A percentile compares a stretch with the other conserved stretches of the same genome.
Evolutionary conservation across 2,329 filamentous ascomycete genomes (phyloP).

Genomic region (Davidsoniella australis): DNA sequence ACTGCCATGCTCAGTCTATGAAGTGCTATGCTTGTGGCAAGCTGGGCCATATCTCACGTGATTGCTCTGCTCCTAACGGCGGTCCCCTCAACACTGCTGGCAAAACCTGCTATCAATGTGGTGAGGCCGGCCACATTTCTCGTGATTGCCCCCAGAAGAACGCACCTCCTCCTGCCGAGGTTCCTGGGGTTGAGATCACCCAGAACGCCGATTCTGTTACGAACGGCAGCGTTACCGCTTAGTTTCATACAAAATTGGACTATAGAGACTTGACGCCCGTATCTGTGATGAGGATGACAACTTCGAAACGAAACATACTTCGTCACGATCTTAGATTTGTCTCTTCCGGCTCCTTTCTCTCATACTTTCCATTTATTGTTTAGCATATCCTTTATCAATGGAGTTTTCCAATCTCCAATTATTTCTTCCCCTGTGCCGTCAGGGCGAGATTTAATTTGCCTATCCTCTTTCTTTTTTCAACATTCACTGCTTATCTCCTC

Average conservation of each 20-base stretch:
- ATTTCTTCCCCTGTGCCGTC: neutral
- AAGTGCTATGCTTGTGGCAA: slow-evolving; percentile 97
- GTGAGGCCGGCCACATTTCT: slow-evolving; percentile 88
- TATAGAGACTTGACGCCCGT: neutral
- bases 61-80: slow-evolving; percentile 93
- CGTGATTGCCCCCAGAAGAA: slow-evolving; percentile 75
- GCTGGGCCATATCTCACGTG: slow-evolving; percentile 78
- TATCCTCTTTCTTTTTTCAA: slow-evolving; percentile 6
- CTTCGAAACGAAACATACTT: too few relatives aligned
- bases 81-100: slow-evolving; percentile 88
- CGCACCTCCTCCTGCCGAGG: slow-evolving; percentile 15
- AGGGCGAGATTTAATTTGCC: neutral
- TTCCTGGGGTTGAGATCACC: slow-evolving; percentile 26
- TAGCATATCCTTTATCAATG: slow-evolving; percentile 1
- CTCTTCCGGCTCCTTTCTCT: neutral
- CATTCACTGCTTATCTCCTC: slow-evolving; percentile 1
- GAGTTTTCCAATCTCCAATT: slow-evolving; percentile 5
- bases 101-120: slow-evolving; percentile 98
- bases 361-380: neutral
- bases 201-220: slow-evolving; percentile 23
- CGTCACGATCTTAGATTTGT: too few relatives aligned
- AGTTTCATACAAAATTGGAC: neutral
- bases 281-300: neutral
- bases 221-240: too few relatives aligned
- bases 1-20: slow-evolving; percentile 97